Base-by-base conservation (phyloP, 1,284 basidiomycete species). In the Cryptococcus deneoformans region DNA sequence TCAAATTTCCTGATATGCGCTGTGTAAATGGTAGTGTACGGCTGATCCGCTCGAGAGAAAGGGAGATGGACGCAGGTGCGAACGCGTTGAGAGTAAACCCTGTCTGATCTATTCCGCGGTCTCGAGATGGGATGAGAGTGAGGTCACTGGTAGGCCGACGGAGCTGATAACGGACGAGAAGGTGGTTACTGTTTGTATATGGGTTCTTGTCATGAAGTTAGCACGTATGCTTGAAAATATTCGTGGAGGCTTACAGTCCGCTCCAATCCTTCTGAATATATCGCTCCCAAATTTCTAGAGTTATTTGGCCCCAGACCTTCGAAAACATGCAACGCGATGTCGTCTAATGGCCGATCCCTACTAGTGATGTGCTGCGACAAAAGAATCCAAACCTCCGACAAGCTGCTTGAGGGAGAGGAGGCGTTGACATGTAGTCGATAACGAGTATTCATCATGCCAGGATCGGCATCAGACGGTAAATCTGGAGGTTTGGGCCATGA, bases 181-280 rank as follows among this genome's bases (percentile, higher is more conserved):
- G 79, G 72, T 93, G 89, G 0, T 86, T 82, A 44, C 86, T 87
- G 64, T 91, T 89, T 3, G 87, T 88, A 61, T 89, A 94, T 4
- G 73, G 70, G 20, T 57, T 62, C 63, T 62, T 56, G n/a, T 20
- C 34, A 24, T 24, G 11, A 43, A 37, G 34, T 53, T 14, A 12
- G 14, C 14, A 24, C 24, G 10, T 14, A 29, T 47, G 5, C 16
- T 4, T 16, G 3, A n/a, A 5, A 29, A 11, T 46, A 20, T 29
- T 29, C 45, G 42, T 48, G 29, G 40, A 48, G 44, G 38, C 36
- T 24, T 16, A 49, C 60, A 5, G 11, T 51, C 39, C 24, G 14
- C 11, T 51, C 39, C n/a, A 40, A 6, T 12, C 50, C 7, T 36
- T 51, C 50, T 5, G 50, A 34, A 20, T 51, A 12, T 16, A 42